Conservation (phyloP, 441 rosid species). For the Mallotus japonicus region DNA sequence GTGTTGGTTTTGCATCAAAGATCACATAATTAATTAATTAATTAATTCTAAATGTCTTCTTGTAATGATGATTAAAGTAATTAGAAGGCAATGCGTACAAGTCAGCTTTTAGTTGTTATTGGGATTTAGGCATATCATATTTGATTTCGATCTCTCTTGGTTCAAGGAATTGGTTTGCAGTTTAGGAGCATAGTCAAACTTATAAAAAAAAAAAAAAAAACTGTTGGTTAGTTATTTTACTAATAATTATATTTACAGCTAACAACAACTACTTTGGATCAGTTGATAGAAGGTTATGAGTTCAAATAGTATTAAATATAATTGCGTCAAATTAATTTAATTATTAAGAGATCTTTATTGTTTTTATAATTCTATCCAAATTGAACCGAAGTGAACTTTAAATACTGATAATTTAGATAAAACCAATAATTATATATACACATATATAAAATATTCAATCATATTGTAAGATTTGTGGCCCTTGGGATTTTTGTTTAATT, state of each 20-base stretch:
- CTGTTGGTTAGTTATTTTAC: not conserved
- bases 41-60: not conserved
- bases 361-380: too few species aligned
- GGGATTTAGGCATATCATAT: not conserved
- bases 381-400: too few species aligned
- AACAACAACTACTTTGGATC: too few species aligned
- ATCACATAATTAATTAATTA: not conserved
- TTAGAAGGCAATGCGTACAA: not conserved
- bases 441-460: too few species aligned
- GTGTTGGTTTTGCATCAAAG: not conserved
- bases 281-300: too few species aligned
- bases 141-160: not conserved
- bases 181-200: slow-evolving; percentile 15
- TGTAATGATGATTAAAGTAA: not conserved
- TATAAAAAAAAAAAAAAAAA: not conserved
- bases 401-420: too few species aligned
- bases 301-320: too few species aligned
- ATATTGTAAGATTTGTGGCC: too few species aligned
- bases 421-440: too few species aligned
- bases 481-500: too few species aligned
- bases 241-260: not conserved
- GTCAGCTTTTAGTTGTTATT: not conserved
- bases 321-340: too few species aligned
- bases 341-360: too few species aligned
- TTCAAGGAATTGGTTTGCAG: slow-evolving; percentile 29